phyloP scores from a whole-genome alignment of 2,329 filamentous ascomycete genomes.

The Arachnomyces sp. region DNA sequence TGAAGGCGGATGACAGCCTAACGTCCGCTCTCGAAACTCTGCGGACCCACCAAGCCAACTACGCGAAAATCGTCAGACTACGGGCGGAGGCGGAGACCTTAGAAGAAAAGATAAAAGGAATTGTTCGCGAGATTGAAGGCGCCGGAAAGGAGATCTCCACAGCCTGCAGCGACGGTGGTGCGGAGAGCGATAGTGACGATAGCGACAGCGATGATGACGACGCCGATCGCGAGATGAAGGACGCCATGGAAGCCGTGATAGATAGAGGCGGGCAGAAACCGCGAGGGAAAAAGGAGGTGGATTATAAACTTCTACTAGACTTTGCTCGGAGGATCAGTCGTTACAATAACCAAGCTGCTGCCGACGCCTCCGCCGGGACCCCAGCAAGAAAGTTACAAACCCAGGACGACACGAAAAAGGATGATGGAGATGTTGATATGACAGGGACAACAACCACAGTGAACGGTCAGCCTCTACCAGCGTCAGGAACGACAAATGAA shows the following conservation, averaged over 20 bases:
- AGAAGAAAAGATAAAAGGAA: slow-evolving; percentile 34
- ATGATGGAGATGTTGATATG: slow-evolving; percentile 7
- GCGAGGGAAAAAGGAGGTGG: slow-evolving; percentile 29
- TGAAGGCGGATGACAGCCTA: slow-evolving; percentile 36
- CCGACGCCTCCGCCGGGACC: slow-evolving; percentile 31
- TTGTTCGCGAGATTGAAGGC: slow-evolving; percentile 32
- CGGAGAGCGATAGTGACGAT: slow-evolving; percentile 24
- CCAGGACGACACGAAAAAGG: not conserved
- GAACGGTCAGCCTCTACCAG: not conserved
- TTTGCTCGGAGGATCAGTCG: slow-evolving; percentile 42
- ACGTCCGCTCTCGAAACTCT: slow-evolving; percentile 35
- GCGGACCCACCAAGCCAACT: slow-evolving; percentile 38
- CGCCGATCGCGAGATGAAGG: slow-evolving; percentile 17
- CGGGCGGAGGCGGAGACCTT: slow-evolving; percentile 33
- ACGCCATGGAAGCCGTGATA: slow-evolving; percentile 8
- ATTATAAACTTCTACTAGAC: slow-evolving; percentile 37
- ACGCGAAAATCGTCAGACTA: slow-evolving; percentile 33
- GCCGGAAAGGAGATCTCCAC: slow-evolving; percentile 34
- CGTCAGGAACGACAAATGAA: not conserved
- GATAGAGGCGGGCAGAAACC: slow-evolving; percentile 7
- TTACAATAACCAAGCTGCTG: slow-evolving; percentile 38
- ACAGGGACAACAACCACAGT: not conserved
- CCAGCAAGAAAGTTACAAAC: slow-evolving; percentile 6
- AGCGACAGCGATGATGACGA: slow-evolving; percentile 25
- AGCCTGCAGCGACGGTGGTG: slow-evolving; percentile 17